Base-by-base conservation (phyloP, 139 green algal genomes). In the Auxenochlorella pyrenoidosa region DNA sequence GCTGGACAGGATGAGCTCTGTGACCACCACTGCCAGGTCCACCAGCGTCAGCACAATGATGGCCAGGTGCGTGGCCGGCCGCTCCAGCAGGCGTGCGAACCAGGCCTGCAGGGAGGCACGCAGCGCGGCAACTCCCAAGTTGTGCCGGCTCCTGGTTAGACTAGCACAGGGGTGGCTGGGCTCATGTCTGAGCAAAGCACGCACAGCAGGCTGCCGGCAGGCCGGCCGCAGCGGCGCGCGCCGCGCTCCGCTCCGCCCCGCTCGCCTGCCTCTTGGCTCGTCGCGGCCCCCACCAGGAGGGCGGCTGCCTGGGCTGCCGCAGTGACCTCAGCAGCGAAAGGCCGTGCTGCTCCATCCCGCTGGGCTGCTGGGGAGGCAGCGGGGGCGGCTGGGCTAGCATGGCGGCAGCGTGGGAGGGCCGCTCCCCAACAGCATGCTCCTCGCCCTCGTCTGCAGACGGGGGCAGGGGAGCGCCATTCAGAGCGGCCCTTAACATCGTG, bases 21-120 rank as follows among this genome's bases (percentile, higher is more conserved):
- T 90, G 28, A 83, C 65, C 59, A 90, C 82, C 3, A 90, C 32
- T 5, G 22, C 59, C 41, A 90, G 59, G 58, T 89, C 86, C 43
- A 90, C 41, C 59, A 90, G 51, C n/a, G 75, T 82, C 5, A 90
- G 26, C 0, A 3, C 79, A 19, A 90, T 87, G 60, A 90, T 75
- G n/a, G 34, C 30, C 43, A 76, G 60, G 78, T 89, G 86, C 10
- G 19, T 26, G 16, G 26, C n/a, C 36, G 32, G 51, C 63, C 63
- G 81, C 59, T 89, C 86, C 71, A 89, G 77, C 38, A 65, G 10
- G 26, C 65, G 13, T 26, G 79, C 76, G n/a, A 28, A 43, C 47
- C n/a, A 13, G 30, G 40, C 24, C 76, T 83, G 76, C 76, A 40
- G 3, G 24, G 40, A 21, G 38, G 38, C 0, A 1, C 18, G 40